These are phyloP conservation scores for Mycena belliarum DNA, from an alignment of 768 basidiomycete species.

Conservation along the genomic window DNA sequence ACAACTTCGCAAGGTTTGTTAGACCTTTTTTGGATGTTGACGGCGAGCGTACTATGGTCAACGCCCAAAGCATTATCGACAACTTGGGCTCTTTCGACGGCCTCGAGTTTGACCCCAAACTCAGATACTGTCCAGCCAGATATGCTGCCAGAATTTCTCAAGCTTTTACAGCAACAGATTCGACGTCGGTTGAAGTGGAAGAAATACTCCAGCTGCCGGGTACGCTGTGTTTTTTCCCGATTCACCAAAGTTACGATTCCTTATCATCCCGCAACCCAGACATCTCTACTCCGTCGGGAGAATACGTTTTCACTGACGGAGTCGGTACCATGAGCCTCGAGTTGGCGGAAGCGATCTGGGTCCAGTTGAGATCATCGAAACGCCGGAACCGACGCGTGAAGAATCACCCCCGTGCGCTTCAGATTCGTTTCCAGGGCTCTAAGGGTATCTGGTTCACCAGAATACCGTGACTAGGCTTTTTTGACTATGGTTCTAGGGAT, in stretches of 20 bases:
- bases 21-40: constrained; percentile 47
- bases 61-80: constrained; percentile 52
- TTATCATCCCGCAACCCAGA: constrained; percentile 24
- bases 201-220: constrained; percentile 42
- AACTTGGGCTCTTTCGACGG: constrained; percentile 56
- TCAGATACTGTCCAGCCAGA: constrained; percentile 65
- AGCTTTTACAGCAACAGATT: constrained; percentile 75
- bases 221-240: background rate
- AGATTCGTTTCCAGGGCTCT: constrained; percentile 63
- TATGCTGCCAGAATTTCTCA: constrained; percentile 74
- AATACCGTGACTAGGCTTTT: background rate
- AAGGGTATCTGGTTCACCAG: constrained; percentile 50
- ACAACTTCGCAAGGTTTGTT: constrained; percentile 52
- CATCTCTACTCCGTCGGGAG: constrained; percentile 32
- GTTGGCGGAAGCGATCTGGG: constrained; percentile 52
- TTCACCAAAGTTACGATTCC: background rate
- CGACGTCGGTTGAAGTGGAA: constrained; percentile 46
- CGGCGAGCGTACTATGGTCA: constrained; percentile 29
- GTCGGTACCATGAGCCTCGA: constrained; percentile 63
- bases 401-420: constrained; percentile 50
- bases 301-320: constrained; percentile 68
- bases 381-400: constrained; percentile 33
- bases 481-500: constrained; percentile 34
- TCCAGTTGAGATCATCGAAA: constrained; percentile 39
- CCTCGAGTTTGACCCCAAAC: constrained; percentile 42